Evolutionary conservation across 768 basidiomycete genomes (phyloP), one percentile per base, ranked within the genome.

Genomic region (Naganishia friedmannii): DNA sequence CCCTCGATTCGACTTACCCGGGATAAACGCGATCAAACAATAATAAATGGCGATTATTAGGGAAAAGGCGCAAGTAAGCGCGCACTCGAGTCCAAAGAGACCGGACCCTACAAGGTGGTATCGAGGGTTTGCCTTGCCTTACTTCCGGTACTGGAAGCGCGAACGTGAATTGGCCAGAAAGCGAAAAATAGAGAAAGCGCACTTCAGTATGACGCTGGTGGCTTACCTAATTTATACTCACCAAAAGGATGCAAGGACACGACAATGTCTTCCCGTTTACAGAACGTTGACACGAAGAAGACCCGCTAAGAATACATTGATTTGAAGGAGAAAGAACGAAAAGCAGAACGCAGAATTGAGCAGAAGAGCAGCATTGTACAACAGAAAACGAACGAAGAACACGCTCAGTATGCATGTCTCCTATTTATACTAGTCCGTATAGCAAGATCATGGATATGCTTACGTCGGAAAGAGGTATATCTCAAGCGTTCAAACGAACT

Each of bases 11-110:
- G 57, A 63, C 60, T 63, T 45, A 63, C 60, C 34, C 7, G 60
- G n/a, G 34, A 32, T 58, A 58, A 58, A 58, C 57, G 57, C 60
- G 39, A 63, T 63, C 37, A 63, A 45, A 5, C 26, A 31, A 42
- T 17, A 45, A 15, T 46, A 17, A 10, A 42, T 8, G 42, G 9
- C 42, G 39, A 63, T 42, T 42, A 28, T 63, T 13, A 46, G 60
- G 21, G 6, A 45, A 45, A 42, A 45, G 15, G 42, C 13, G 34
- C n/a, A 37, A 34, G 37, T 31, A 63, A 28, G 28, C n/a, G 60
- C 60, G 60, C 60, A 34, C 23, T 28, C 34, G 34, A 37, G 6
- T 37, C 6, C 4, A 37, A 4, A 37, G 34, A 37, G 34, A 37
- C 34, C 34, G 34, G 4, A 37, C 6, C 34, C 34, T 37, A 37